Conservation (phyloP, 306 rosid species). For the Fragaria iinumae region DNA sequence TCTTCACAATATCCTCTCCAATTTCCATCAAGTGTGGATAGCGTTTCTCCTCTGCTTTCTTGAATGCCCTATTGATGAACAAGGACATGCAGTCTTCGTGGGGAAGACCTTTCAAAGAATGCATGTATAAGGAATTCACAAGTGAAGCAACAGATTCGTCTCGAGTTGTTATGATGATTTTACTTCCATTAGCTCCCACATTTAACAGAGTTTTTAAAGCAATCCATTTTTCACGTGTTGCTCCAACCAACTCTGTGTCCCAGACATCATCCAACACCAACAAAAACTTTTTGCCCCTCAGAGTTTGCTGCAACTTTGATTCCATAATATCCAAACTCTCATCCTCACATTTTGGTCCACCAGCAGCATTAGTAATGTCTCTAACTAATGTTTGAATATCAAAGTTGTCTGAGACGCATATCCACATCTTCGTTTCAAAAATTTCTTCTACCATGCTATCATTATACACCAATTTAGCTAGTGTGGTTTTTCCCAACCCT, state of each 20-base stretch:
- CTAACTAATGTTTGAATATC: background rate
- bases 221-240: background rate
- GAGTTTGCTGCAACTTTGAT: background rate
- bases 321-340: background rate
- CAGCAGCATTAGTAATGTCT: background rate
- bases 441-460: background rate
- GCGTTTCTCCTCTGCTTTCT: no score
- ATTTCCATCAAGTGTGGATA: no score
- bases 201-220: background rate
- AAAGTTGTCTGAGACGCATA: conserved; percentile 21
- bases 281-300: background rate
- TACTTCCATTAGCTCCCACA: conserved; percentile 15
- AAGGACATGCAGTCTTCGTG: no score
- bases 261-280: conserved; percentile 27
- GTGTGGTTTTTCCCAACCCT: conserved; percentile 23
- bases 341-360: background rate
- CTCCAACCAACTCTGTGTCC: background rate
- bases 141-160: no score
- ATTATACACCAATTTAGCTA: conserved; percentile 22
- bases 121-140: no score
- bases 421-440: conserved; percentile 26
- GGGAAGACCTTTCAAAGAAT: no score
- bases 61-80: no score
- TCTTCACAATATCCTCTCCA: no score
- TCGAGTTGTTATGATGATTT: conserved; percentile 15